phyloP scores from a whole-genome alignment of 768 basidiomycete genomes.

The Coprinopsis strossmayeri region DNA sequence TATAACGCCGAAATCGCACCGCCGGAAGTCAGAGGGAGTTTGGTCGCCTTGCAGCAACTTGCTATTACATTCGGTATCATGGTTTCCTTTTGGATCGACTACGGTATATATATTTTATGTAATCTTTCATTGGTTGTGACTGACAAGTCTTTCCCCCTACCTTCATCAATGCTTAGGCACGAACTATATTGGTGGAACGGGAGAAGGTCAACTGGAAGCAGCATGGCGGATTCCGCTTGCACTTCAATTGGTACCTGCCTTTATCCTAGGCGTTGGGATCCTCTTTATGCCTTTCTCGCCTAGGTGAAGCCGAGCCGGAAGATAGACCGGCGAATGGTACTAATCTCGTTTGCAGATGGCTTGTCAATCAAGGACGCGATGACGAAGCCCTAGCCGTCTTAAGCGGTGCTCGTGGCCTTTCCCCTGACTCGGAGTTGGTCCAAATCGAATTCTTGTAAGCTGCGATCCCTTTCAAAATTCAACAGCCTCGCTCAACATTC shows the following conservation, averaged over 20 bases:
- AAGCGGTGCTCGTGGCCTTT: conserved; percentile 48
- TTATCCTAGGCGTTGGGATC: conserved; percentile 65
- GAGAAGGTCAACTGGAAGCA: conserved; percentile 48
- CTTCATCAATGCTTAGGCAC: conserved; percentile 27
- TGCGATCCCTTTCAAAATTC: too few species aligned
- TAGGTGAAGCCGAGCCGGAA: conserved; percentile 41
- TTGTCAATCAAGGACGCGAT: conserved; percentile 72
- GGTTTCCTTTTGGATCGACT: conserved; percentile 53
- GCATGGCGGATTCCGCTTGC: conserved; percentile 75
- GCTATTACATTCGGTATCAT: conserved; percentile 80
- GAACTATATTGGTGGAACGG: conserved; percentile 67
- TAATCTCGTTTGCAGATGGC: conserved; percentile 39
- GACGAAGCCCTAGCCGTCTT: conserved; percentile 66
- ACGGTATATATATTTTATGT: conserved; percentile 19
- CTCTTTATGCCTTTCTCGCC: conserved; percentile 79
- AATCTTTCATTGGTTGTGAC: not conserved
- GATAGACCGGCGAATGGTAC: not conserved
- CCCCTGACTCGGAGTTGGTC: conserved; percentile 56
- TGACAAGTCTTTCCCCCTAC: not conserved
- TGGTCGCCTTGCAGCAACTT: conserved; percentile 77
- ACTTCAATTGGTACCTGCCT: conserved; percentile 68
- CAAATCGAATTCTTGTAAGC: conserved; percentile 69
- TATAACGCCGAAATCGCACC: conserved; percentile 72
- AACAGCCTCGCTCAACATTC: too few species aligned
- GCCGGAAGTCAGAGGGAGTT: conserved; percentile 74